Evolutionary conservation across 805 yeast species (phyloP), one percentile per base, ranked within the genome.

Genomic region (Saturnispora halmiae): DNA sequence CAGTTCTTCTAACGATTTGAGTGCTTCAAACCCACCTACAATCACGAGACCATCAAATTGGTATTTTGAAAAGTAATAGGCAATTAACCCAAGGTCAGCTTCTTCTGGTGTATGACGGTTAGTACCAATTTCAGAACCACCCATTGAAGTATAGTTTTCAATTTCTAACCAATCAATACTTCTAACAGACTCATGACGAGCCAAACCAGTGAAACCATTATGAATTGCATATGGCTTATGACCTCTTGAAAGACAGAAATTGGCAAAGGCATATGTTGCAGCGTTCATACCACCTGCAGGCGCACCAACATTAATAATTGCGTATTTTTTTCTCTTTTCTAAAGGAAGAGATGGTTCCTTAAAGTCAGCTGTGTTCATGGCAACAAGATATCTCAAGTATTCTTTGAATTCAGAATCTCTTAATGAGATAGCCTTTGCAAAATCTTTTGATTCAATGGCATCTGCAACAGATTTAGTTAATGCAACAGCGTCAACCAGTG

Each of bases 51-150:
- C 94, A 51, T 82, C 77, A 51, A 82, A 70, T 36, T 71, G 61
- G 60, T 73, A 74, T 52, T 80, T 77, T 56, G 79, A 81, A 52
- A 82, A 75, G 51, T 79, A 72, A 59, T 72, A 82, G 1, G 90
- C 88, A 41, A 82, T 71, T 58, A 72, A 64, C 34, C 90, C 92
- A 43, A 75, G 65, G 60, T 82, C 80, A 19, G 73, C 67, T 39
- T 76, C 80, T 44, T 67, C 64, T 7, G 90, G 88, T 10, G 81
- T 70, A 20, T 72, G 61, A 59, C 92, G 68, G 64, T 82, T 82
- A 31, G 94, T 82, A 53, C 94, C 94, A 36, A 82, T 69, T 60
- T 81, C 90, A 8, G 85, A 78, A 41, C 94, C 94, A 58, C 94
- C 94, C 40, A 66, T 59, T 34, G 74, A 70, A 50, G 76, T 75